phyloP scores from a whole-genome alignment of 257 asterid species.

The Solanum ahanhuiri region DNA sequence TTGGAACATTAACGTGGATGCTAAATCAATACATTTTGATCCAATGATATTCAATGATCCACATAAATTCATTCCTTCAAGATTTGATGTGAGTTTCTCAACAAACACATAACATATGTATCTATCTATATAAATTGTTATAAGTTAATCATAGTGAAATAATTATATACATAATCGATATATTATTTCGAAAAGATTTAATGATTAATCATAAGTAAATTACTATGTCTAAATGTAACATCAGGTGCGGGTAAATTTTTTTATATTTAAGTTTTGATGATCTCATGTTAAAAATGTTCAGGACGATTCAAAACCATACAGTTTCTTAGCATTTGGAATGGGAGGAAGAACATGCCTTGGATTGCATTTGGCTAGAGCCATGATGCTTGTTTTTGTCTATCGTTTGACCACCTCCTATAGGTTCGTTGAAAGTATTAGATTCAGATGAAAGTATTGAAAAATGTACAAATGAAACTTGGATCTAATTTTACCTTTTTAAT shows the following conservation, averaged over 20 bases:
- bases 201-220: not conserved
- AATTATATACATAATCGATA: not conserved
- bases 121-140: not conserved
- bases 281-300: not conserved
- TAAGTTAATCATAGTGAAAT: not conserved
- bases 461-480: not conserved
- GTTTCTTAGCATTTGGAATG: not conserved
- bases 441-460: not conserved
- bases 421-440: not conserved
- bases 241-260: not conserved
- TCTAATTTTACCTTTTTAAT: not conserved
- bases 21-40: conserved; percentile 6
- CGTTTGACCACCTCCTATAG: not conserved
- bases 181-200: not conserved
- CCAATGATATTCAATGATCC: not conserved
- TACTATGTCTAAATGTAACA: not conserved
- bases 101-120: not conserved
- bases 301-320: not conserved
- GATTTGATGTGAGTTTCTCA: conserved; percentile 4
- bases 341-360: conserved; percentile 2
- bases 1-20: conserved; percentile 2
- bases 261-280: not conserved
- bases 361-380: not conserved
- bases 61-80: not conserved
- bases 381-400: not conserved